Percentiles rank a stretch among this genome's conserved stretches.
Evolutionary conservation across 208 protist genomes (phyloP).

Genomic region (Trypanosoma boissoni): DNA sequence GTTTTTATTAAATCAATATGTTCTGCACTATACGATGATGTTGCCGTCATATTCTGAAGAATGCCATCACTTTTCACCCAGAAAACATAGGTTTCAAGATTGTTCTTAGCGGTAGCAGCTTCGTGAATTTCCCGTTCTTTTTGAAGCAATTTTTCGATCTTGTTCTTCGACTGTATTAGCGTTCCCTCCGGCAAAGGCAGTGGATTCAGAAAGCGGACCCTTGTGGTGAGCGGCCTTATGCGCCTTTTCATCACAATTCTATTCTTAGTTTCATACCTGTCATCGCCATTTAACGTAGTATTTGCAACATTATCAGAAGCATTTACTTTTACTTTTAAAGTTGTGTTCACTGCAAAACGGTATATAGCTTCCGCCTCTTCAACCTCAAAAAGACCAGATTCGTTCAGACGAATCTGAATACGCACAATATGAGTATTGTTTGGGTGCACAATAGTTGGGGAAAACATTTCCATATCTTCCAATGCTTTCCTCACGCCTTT

Average conservation of each 20-base stretch:
- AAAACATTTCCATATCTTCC: constrained; percentile 33
- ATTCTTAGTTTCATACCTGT: constrained; percentile 16
- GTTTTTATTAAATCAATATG: constrained; percentile 33
- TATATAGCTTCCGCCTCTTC: constrained; percentile 57
- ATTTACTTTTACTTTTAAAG: constrained; percentile 30
- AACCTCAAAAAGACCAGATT: constrained; percentile 67
- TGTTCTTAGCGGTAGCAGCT: constrained; percentile 66
- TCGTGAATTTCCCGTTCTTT: constrained; percentile 64
- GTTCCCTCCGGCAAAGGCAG: constrained; percentile 31
- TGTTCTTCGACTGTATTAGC: constrained; percentile 25
- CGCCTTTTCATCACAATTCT: constrained; percentile 40
- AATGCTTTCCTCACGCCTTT: constrained; percentile 47
- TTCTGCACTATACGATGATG: constrained; percentile 13
- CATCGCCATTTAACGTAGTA: background rate
- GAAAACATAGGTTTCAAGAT: constrained; percentile 80
- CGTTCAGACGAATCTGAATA: constrained; percentile 64
- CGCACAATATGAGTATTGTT: constrained; percentile 84
- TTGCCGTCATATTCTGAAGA: constrained; percentile 38
- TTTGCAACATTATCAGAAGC: constrained; percentile 3
- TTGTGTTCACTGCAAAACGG: constrained; percentile 58
- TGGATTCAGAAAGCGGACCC: constrained; percentile 41
- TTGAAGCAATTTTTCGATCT: constrained; percentile 42
- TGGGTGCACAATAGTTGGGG: constrained; percentile 40
- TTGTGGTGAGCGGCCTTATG: constrained; percentile 23
- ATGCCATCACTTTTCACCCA: constrained; percentile 70